These are phyloP conservation scores for Phytophthora fragariae DNA, from an alignment of 352 stramenopile genomes.

Conservation along the genomic window DNA sequence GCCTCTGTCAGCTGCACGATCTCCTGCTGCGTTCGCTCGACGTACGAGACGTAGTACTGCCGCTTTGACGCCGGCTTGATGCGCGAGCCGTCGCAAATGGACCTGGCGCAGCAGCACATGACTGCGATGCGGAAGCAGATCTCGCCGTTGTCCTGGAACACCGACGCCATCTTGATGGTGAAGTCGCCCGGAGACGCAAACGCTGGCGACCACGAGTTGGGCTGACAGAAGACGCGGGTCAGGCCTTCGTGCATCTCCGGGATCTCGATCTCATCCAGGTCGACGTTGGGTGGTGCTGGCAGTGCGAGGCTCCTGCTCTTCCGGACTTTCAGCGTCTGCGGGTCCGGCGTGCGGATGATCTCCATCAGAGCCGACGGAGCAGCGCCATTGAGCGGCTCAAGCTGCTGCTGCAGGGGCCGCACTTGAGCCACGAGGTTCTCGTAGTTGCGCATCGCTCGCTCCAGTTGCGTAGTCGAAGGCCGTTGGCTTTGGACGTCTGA, in stretches of 20 bases:
- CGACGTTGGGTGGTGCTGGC: conserved; percentile 28
- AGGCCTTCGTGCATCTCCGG: conserved; percentile 71
- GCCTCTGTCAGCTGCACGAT: conserved; percentile 60
- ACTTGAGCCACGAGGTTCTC: conserved; percentile 35
- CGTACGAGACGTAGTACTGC: conserved; percentile 74
- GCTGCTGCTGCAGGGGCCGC: conserved; percentile 21
- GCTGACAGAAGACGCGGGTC: conserved; percentile 73
- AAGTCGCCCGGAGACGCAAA: conserved; percentile 83
- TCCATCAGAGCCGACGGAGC: conserved; percentile 34
- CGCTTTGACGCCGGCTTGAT: conserved; percentile 50
- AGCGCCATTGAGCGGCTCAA: conserved; percentile 1
- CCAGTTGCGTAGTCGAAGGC: conserved; percentile 8
- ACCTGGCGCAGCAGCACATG: conserved; percentile 63
- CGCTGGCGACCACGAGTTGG: conserved; percentile 71
- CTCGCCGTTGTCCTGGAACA: conserved; percentile 48
- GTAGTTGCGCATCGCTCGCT: conserved; percentile 35
- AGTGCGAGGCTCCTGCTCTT: conserved; percentile 34
- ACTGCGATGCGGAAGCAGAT: conserved; percentile 62
- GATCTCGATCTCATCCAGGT: conserved; percentile 70
- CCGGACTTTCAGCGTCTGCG: conserved; percentile 18
- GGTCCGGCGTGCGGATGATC: conserved; percentile 28
- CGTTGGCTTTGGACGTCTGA: conserved; percentile 1
- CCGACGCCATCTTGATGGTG: conserved; percentile 71
- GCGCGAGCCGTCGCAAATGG: conserved; percentile 57
- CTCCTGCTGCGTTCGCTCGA: conserved; percentile 63